Percentiles rank a stretch among this genome's conserved stretches.
phyloP scores from a whole-genome alignment of 139 green algal species.

The Chara braunii region DNA sequence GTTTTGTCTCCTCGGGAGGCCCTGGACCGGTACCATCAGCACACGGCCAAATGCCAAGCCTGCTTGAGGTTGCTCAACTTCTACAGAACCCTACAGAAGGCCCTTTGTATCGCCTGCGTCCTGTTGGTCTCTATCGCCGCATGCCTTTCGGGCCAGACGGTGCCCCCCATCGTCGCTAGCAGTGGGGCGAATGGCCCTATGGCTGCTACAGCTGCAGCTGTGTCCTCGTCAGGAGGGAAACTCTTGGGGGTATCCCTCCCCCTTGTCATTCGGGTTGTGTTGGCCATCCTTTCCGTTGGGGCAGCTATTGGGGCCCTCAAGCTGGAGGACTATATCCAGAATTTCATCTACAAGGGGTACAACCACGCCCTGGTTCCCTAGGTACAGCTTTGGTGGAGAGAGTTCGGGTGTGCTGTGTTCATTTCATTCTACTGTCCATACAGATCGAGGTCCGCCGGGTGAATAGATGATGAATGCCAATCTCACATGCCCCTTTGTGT shows the following conservation, averaged over 20 bases:
- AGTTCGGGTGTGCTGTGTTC: too few relatives aligned
- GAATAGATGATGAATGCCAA: too few relatives aligned
- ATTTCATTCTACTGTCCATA: too few relatives aligned
- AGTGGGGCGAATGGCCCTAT: background rate
- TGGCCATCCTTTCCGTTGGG: background rate
- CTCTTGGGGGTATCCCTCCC: background rate
- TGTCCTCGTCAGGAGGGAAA: background rate
- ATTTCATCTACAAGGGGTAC: constrained; percentile 15
- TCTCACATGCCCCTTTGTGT: too few relatives aligned
- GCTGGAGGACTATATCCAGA: background rate
- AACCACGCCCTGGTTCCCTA: too few relatives aligned
- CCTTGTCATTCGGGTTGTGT: background rate
- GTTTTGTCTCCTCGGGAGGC: background rate
- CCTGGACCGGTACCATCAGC: background rate
- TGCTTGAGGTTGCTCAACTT: background rate
- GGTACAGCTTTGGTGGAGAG: too few relatives aligned
- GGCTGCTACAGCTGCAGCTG: background rate
- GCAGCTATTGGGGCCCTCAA: background rate
- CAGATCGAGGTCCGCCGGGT: too few relatives aligned
- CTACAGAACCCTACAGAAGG: too few relatives aligned
- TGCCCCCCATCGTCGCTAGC: constrained; percentile 16
- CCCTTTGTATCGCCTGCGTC: background rate
- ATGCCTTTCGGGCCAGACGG: background rate
- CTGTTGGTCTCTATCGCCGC: constrained; percentile 3
- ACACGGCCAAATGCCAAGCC: background rate